Base-by-base conservation (phyloP, 306 rosid genomes). In the Inga oerstediana region DNA sequence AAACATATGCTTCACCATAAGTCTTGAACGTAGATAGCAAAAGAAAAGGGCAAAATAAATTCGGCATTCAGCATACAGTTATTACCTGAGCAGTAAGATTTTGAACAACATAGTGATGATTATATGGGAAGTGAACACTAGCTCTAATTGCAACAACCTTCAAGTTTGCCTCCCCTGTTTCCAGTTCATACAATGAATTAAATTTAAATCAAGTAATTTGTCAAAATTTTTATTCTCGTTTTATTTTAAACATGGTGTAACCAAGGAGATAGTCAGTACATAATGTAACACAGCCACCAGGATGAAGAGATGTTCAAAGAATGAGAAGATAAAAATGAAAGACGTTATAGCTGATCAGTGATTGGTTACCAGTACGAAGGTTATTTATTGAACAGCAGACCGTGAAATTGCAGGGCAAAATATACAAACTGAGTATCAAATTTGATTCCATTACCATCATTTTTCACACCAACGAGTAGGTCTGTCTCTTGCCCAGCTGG, bases 401-500 rank as follows among this genome's bases (percentile, higher is more conserved):
- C 79, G 56, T 59, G 45, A 56, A 78, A 84, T 71, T 44, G 45
- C 67, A 77, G 2, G 2, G 54, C 30, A 24, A 81, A 49, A 72
- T 44, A 80, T 12, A 35, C 19, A 20, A 32, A 70, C 24, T 2
- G 32, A 65, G 2, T 22, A 70, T 52, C 74, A 74, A 82, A 64
- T 45, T 24, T 61, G 74, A 82, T 56, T 71, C 81, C 72, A 27
- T 89, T 91, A 94, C 99, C 99, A 87, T 94, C 86, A 80, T 96
- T 96, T 87, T 92, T 94, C 74, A 96, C 74, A 81, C 97, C 97
- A 2, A 94, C 98, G 2, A 96, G 90, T 22, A 96, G 82, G 70
- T 96, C 97, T 30, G 94, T 81, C 83, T 96, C 98, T 83, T 94
- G 93, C 79, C 99, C 97, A 56, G 99, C 97, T 7, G 89, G 75